A percentile compares a stretch with the other conserved stretches of the same genome.
These are phyloP conservation scores for Nymphaea colorata DNA, from an alignment of 164 flowering plant species.

Conservation along the genomic window DNA sequence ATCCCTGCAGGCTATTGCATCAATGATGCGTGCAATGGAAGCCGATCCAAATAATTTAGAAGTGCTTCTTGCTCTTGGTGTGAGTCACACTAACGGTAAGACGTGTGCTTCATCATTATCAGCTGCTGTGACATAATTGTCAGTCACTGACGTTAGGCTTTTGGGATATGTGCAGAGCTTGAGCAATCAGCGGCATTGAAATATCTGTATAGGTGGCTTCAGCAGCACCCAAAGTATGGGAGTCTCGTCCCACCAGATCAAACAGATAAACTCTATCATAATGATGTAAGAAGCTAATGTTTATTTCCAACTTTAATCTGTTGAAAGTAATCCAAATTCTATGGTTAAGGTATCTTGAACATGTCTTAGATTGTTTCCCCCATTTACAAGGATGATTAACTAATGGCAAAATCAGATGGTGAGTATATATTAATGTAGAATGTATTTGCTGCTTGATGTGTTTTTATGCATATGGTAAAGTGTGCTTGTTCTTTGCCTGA, in stretches of 20 bases:
- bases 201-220: constrained; percentile 82
- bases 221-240: constrained; percentile 79
- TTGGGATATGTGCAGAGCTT: constrained; percentile 45
- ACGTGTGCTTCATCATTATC: constrained; percentile 2
- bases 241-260: constrained; percentile 46
- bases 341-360: no score
- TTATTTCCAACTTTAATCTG: background rate
- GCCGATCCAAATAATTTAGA: constrained; percentile 88
- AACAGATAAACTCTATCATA: constrained; percentile 50
- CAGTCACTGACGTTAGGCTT: background rate
- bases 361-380: no score
- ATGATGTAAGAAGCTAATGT: constrained; percentile 57
- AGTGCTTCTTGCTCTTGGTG: constrained; percentile 98
- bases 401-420: no score
- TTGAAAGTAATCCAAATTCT: no score
- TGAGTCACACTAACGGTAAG: constrained; percentile 98
- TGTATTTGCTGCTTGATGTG: no score
- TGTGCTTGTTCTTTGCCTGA: no score
- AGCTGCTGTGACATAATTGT: background rate
- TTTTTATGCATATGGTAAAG: no score
- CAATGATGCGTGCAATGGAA: constrained; percentile 96
- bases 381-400: no score
- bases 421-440: no score
- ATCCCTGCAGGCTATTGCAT: constrained; percentile 83
- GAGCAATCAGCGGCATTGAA: constrained; percentile 88